A percentile compares a stretch with the other conserved stretches of the same genome.
Evolutionary conservation across 2,329 filamentous ascomycete genomes (phyloP).

Genomic region (Penicillium sp.): DNA sequence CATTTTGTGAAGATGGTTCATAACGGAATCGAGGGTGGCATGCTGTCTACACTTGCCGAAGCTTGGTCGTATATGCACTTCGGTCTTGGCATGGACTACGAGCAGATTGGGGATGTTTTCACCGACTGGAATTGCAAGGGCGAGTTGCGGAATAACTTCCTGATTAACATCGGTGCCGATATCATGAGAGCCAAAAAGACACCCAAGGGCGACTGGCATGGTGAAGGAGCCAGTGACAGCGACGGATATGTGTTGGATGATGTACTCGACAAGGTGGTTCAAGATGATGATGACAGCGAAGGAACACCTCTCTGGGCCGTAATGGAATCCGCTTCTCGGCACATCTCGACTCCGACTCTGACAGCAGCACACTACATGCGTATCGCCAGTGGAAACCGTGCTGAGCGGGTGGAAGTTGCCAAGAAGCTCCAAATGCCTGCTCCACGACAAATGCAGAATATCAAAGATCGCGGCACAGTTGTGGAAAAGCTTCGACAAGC

Average conservation of each 20-base stretch:
- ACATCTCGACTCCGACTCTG: constrained; percentile 70
- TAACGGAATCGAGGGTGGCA: constrained; percentile 75
- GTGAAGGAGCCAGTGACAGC: constrained; percentile 41
- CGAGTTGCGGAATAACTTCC: constrained; percentile 65
- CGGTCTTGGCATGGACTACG: constrained; percentile 63
- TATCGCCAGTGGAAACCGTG: constrained; percentile 66
- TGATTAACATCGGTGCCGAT: constrained; percentile 67
- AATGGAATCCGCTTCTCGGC: constrained; percentile 65
- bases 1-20: constrained; percentile 80
- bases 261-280: constrained; percentile 73
- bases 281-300: constrained; percentile 70
- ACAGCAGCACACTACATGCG: constrained; percentile 67
- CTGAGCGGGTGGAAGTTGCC: constrained; percentile 59
- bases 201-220: constrained; percentile 40
- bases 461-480: constrained; percentile 52
- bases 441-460: constrained; percentile 41
- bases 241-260: constrained; percentile 62
- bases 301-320: constrained; percentile 72
- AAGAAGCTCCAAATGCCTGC: constrained; percentile 55
- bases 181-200: constrained; percentile 63
- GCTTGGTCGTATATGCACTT: constrained; percentile 68
- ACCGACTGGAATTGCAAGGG: constrained; percentile 65
- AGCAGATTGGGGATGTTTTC: constrained; percentile 67
- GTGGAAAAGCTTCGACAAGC: constrained; percentile 65
- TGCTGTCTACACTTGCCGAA: constrained; percentile 69